Conservation (phyloP, 1,284 basidiomycete genomes). For the Marasmius oreades region DNA sequence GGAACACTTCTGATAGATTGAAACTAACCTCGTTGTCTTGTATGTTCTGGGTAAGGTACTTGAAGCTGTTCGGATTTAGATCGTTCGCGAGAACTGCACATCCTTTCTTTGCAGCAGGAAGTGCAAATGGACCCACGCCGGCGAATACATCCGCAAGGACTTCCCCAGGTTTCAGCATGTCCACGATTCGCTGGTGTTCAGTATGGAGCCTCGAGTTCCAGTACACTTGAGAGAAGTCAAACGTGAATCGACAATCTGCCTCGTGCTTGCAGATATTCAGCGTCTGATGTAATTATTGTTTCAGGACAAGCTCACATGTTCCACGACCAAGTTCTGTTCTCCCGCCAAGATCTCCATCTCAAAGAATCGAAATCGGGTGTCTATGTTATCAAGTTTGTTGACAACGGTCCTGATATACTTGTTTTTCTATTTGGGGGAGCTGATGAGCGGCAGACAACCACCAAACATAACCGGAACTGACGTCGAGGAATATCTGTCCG, state of each 20-base stretch:
- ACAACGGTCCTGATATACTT: conserved; percentile 83
- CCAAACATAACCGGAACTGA: conserved; percentile 34
- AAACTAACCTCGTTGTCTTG: conserved; percentile 65
- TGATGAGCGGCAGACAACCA: not conserved
- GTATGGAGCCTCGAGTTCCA: conserved; percentile 96
- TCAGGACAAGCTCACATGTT: conserved; percentile 59
- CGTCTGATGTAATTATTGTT: not conserved
- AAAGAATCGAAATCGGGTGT: conserved; percentile 89
- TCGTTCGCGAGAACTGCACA: conserved; percentile 92
- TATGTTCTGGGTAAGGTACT: conserved; percentile 77
- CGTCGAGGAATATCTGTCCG: conserved; percentile 89
- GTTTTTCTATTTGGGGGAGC: conserved; percentile 68
- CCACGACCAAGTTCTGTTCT: conserved; percentile 79
- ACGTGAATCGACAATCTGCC: conserved; percentile 82
- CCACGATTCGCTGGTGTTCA: conserved; percentile 87
- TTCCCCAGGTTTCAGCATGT: conserved; percentile 64
- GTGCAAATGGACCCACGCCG: conserved; percentile 94
- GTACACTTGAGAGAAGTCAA: conserved; percentile 95
- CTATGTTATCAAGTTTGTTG: conserved; percentile 91
- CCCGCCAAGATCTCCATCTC: conserved; percentile 97
- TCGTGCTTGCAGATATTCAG: conserved; percentile 54
- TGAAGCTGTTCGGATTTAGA: conserved; percentile 85
- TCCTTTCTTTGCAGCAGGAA: conserved; percentile 90
- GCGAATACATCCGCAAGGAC: conserved; percentile 94
- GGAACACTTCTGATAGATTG: not conserved